Evolutionary conservation across 169 alveolate species (phyloP).

Genomic region (Plasmodium vivax): DNA sequence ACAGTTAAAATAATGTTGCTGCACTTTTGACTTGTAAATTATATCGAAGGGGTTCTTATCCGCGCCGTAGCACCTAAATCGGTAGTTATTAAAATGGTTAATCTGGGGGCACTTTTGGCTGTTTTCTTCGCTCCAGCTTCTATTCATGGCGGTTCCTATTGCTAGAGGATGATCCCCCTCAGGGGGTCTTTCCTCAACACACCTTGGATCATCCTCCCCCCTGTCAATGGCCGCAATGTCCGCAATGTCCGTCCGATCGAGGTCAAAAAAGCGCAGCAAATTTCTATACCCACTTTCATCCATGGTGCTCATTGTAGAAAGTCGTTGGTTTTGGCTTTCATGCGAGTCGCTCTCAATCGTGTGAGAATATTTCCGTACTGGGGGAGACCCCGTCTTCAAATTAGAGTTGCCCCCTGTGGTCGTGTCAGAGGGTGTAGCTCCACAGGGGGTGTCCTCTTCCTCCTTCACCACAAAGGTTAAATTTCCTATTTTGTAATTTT

Average conservation of each 20-base stretch:
- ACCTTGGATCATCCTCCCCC: background rate
- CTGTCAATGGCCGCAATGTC: background rate
- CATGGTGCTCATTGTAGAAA: background rate
- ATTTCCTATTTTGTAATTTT: conserved; percentile 53
- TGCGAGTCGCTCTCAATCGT: conserved; percentile 24
- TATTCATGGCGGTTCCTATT: background rate
- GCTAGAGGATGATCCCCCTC: background rate
- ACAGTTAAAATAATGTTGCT: conserved; percentile 73
- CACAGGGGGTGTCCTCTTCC: background rate
- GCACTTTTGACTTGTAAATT: conserved; percentile 68
- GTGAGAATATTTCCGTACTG: background rate
- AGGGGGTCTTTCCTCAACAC: background rate
- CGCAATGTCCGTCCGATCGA: conserved; percentile 37
- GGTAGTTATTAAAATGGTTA: conserved; percentile 43
- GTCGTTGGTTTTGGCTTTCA: background rate
- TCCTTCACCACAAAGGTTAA: conserved; percentile 30
- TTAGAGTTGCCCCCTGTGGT: background rate
- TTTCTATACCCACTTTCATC: conserved; percentile 67
- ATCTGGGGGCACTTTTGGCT: background rate
- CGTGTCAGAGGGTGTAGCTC: conserved; percentile 37
- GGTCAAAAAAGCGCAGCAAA: conserved; percentile 22
- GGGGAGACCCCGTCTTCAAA: background rate
- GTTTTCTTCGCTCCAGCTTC: background rate
- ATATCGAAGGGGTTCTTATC: conserved; percentile 22
- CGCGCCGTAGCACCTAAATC: conserved; percentile 17